A percentile compares a stretch with the other conserved stretches of the same genome.
Evolutionary conservation across 805 yeast species (phyloP).

Genomic region (Candida chilensis): DNA sequence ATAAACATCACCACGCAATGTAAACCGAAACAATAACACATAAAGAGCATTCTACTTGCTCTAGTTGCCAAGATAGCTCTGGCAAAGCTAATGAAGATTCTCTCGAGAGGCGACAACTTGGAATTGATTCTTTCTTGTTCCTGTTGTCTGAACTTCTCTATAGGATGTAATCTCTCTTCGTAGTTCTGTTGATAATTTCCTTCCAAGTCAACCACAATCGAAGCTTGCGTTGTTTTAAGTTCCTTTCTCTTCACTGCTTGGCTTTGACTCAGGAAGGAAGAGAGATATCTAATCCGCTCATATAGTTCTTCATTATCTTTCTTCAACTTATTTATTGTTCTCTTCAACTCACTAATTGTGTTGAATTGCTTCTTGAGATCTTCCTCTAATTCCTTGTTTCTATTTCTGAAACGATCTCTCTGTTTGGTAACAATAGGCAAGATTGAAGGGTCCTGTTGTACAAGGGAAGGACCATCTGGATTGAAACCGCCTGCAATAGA

Average conservation of each 20-base stretch:
- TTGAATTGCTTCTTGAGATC: slow-evolving; percentile 54
- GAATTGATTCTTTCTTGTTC: slow-evolving; percentile 72
- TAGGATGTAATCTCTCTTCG: slow-evolving; percentile 75
- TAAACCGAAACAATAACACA: slow-evolving; percentile 64
- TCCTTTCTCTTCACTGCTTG: slow-evolving; percentile 3
- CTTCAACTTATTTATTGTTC: slow-evolving; percentile 56
- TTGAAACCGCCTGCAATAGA: slow-evolving; percentile 36
- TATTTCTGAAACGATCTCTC: slow-evolving; percentile 84
- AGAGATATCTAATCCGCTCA: slow-evolving; percentile 64
- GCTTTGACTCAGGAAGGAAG: slow-evolving; percentile 31
- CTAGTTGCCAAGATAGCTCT: slow-evolving; percentile 69
- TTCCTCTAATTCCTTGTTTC: slow-evolving; percentile 77
- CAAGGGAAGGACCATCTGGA: no score
- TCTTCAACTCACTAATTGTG: slow-evolving; percentile 48
- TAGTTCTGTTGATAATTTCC: slow-evolving; percentile 52
- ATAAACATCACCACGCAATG: slow-evolving; percentile 67
- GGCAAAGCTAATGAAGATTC: slow-evolving; percentile 66
- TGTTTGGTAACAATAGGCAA: slow-evolving; percentile 89
- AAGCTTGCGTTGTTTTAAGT: slow-evolving; percentile 15
- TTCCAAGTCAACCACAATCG: slow-evolving; percentile 37
- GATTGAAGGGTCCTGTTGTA: slow-evolving; percentile 44
- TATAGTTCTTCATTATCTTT: slow-evolving; percentile 71
- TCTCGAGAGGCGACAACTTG: slow-evolving; percentile 66
- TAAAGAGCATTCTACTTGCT: slow-evolving; percentile 61
- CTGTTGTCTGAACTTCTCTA: slow-evolving; percentile 69